Base-by-base conservation (phyloP, 495 filamentous ascomycete genomes). In the Sphaerosporella brunnea region DNA sequence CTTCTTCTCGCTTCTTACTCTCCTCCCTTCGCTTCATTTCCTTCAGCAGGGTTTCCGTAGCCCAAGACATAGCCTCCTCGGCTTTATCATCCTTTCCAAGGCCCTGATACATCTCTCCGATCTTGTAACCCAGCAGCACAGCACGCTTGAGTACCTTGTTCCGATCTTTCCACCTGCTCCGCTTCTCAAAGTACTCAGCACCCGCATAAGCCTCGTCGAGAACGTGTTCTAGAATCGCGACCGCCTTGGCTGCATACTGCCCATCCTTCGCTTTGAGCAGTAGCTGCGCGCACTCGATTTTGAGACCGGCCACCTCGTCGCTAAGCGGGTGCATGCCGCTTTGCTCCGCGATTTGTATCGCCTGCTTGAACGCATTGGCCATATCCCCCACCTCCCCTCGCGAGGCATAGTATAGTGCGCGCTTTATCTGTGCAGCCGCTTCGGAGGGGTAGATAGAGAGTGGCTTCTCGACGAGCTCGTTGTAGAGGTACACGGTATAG, bases 281-380 rank as follows among this genome's bases (percentile, higher is more conserved):
- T 67, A 92, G 74, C 11, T 67, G 69, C 2, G 83, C 78, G 3
- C 93, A 62, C 63, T 84, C 77, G 24, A 95, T 73, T 65, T 83
- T 90, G 16, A 99, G 73, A 0, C 90, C 90, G 39, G 94, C 66
- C 11, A 95, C 74, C 56, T 94, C 90, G 49, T 93, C 81, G 2
- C 79, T 82, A 54, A 84, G 90, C 2, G 81, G 81, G 61, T 95
- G 82, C 66, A 99, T 76, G 0, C 75, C 73, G 35, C 79, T 53
- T 56, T 87, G 75, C 16, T 72, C 62, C 28, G 82, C 83, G 13
- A 76, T 68, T 50, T 70, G 65, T 35, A 96, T 62, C 2, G 88
- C 90, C 39, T 77, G 68, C 49, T 73, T 74, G 62, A 93, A 96
- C 63, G 84, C 80, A 45, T 80, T 78, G 32, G 92, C 64, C 1